Percentiles rank a stretch among this genome's conserved stretches.
These are phyloP conservation scores for Cryptococcus maquisensis DNA, from an alignment of 1,284 basidiomycete species.

Conservation along the genomic window DNA sequence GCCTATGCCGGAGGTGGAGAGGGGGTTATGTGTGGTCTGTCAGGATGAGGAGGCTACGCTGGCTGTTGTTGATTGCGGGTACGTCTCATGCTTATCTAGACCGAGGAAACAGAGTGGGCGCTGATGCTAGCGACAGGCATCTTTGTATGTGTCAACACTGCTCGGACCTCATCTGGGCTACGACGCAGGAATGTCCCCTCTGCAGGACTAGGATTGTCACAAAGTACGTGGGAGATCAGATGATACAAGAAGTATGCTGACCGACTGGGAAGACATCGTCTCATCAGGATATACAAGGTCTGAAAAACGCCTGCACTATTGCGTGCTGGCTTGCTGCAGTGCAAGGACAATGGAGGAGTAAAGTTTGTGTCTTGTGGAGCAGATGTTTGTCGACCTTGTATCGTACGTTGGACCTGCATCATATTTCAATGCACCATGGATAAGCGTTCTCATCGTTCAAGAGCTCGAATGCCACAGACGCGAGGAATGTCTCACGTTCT, in stretches of 20 bases:
- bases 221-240: conserved; percentile 14
- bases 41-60: conserved; percentile 88
- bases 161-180: conserved; percentile 74
- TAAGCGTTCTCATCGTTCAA: too few relatives aligned
- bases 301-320: too few relatives aligned
- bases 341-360: too few relatives aligned
- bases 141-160: conserved; percentile 73
- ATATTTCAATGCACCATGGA: not conserved
- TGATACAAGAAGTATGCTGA: not conserved
- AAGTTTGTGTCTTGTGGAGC: not conserved
- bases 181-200: conserved; percentile 74
- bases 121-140: conserved; percentile 55
- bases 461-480: too few relatives aligned
- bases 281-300: conserved; percentile 61
- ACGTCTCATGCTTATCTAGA: conserved; percentile 37
- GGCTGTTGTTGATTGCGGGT: conserved; percentile 90
- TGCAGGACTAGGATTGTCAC: conserved; percentile 76
- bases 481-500: too few relatives aligned
- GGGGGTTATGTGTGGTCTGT: conserved; percentile 80
- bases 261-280: conserved; percentile 51
- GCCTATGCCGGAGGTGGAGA: conserved; percentile 53
- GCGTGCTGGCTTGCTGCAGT: not conserved
- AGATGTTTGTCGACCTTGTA: too few relatives aligned
- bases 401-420: not conserved
- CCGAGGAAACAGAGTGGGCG: not conserved